Percentiles rank a stretch among this genome's conserved stretches.
These are phyloP conservation scores for Candida tallmaniae DNA, from an alignment of 805 yeast species.

Conservation along the genomic window DNA sequence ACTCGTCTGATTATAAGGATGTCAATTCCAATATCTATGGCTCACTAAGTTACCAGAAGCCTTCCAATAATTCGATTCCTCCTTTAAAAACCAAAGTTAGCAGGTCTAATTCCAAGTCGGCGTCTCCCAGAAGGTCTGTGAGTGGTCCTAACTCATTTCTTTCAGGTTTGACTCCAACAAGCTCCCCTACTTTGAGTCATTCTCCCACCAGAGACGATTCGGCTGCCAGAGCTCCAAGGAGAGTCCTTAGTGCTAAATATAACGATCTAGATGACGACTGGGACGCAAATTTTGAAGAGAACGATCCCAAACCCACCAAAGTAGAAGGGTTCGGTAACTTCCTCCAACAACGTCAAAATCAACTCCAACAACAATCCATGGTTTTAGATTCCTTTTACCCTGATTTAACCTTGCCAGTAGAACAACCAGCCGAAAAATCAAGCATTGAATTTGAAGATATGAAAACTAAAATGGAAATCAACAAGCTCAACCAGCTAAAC, in stretches of 20 bases:
- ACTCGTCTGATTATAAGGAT: conserved; percentile 19
- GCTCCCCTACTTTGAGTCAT: neutral
- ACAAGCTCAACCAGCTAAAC: conserved; percentile 54
- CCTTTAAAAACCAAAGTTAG: conserved; percentile 2
- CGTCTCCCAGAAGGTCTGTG: conserved; percentile 9
- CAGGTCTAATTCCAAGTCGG: conserved; percentile 4
- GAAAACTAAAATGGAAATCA: conserved; percentile 44
- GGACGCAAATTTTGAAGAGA: conserved; percentile 62
- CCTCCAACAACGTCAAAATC: too few species aligned
- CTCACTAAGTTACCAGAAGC: conserved; percentile 21
- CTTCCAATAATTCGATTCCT: neutral
- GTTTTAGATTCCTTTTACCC: conserved; percentile 35
- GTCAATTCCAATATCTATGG: conserved; percentile 38
- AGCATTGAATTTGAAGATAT: conserved; percentile 39
- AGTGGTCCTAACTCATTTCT: conserved; percentile 9
- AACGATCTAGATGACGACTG: conserved; percentile 86
- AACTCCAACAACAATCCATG: conserved; percentile 21
- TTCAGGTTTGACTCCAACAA: conserved; percentile 9
- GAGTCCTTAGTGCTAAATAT: conserved; percentile 30
- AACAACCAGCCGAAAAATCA: conserved; percentile 3
- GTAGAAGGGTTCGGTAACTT: conserved; percentile 11
- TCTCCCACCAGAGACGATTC: too few species aligned
- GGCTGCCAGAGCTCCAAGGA: conserved; percentile 8
- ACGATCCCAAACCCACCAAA: neutral
- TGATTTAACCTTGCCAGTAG: conserved; percentile 26